Conservation (phyloP, 1,284 basidiomycete species). For the Athelia sp. region DNA sequence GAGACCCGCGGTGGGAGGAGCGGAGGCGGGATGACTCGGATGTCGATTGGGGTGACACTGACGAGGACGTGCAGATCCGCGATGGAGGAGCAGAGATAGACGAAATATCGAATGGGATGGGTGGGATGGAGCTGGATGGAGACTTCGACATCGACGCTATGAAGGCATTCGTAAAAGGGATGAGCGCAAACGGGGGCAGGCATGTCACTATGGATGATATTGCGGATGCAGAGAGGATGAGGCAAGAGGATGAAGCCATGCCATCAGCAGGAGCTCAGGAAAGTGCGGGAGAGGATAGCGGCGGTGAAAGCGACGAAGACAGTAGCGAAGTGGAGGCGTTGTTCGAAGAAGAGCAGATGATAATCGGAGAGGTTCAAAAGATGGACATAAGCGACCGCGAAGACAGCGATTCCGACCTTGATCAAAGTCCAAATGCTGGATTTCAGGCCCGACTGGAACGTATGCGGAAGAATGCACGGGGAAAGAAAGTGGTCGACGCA, state of each 20-base stretch:
- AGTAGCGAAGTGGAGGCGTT: constrained; percentile 34
- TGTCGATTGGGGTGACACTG: constrained; percentile 62
- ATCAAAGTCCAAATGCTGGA: constrained; percentile 37
- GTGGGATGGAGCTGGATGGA: constrained; percentile 57
- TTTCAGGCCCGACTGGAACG: constrained; percentile 51
- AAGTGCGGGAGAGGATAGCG: constrained; percentile 10
- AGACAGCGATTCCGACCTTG: constrained; percentile 24
- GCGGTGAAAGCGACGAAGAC: constrained; percentile 23
- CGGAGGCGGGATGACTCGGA: constrained; percentile 63
- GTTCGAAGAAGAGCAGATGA: constrained; percentile 24
- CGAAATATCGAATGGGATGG: constrained; percentile 30
- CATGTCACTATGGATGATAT: constrained; percentile 67
- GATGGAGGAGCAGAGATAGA: constrained; percentile 22
- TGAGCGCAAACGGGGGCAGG: constrained; percentile 39
- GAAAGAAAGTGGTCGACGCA: constrained; percentile 16
- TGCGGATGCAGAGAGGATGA: constrained; percentile 47
- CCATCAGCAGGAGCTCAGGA: too few species aligned
- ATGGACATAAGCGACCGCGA: constrained; percentile 29
- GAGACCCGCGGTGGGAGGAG: constrained; percentile 41
- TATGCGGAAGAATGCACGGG: constrained; percentile 30
- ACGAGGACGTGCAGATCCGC: constrained; percentile 24
- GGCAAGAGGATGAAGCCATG: constrained; percentile 46
- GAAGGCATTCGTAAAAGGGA: constrained; percentile 49
- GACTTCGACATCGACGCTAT: constrained; percentile 45
- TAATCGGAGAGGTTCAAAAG: constrained; percentile 35